Evolutionary conservation across 2,329 filamentous ascomycete genomes (phyloP).

Genomic region (Lasiodiplodia gonubiensis): DNA sequence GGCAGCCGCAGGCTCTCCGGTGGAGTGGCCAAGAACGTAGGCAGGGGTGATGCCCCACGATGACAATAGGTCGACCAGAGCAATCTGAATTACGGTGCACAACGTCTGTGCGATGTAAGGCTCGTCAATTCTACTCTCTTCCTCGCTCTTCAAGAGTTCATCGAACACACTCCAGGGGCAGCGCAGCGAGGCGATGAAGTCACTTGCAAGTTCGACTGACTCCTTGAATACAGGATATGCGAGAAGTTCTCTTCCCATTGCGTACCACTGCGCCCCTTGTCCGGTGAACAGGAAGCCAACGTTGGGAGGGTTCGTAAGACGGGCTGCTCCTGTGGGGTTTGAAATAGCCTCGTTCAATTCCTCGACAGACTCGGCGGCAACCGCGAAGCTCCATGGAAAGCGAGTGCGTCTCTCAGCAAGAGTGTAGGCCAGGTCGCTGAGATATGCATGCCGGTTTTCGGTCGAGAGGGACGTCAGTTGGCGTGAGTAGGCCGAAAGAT

Average conservation of each 20-base stretch:
- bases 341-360: neutral
- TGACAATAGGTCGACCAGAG: conserved; percentile 36
- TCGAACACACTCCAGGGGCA: conserved; percentile 38
- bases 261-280: conserved; percentile 43
- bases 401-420: conserved; percentile 6
- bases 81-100: conserved; percentile 39
- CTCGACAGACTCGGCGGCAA: neutral
- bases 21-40: conserved; percentile 34
- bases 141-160: conserved; percentile 32
- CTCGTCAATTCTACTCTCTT: conserved; percentile 32
- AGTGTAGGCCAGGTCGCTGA: conserved; percentile 22
- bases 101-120: conserved; percentile 37
- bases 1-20: conserved; percentile 31
- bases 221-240: conserved; percentile 28
- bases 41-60: conserved; percentile 38
- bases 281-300: conserved; percentile 47
- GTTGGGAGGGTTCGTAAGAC: neutral
- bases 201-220: conserved; percentile 13
- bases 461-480: neutral
- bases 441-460: conserved; percentile 23
- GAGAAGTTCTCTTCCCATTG: conserved; percentile 31
- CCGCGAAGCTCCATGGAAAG: conserved; percentile 3
- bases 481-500: neutral
- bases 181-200: conserved; percentile 27
- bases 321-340: conserved; percentile 33